Conservation (phyloP, 176 grass and related monocot species). For the Miscanthus lutarioriparius region DNA sequence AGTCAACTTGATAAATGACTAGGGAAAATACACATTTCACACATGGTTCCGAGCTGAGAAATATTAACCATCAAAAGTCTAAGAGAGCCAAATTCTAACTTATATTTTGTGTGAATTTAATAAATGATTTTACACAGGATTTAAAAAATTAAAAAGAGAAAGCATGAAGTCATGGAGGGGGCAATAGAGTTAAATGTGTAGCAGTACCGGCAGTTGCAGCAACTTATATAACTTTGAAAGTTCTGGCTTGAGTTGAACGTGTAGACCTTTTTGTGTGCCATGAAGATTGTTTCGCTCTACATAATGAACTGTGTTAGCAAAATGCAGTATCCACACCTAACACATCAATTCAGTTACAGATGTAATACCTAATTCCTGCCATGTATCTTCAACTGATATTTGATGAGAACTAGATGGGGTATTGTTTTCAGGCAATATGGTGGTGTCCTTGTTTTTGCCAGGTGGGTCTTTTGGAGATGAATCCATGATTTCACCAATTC, state of each 20-base stretch:
- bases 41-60: slow-evolving; percentile 23
- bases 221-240: slow-evolving; percentile 61
- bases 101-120: background rate
- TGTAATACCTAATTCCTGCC: slow-evolving; percentile 56
- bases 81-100: slow-evolving; percentile 11
- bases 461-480: slow-evolving; percentile 36
- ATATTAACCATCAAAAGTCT: slow-evolving; percentile 3
- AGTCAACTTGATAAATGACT: slow-evolving; percentile 9
- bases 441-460: slow-evolving; percentile 37
- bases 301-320: slow-evolving; percentile 32
- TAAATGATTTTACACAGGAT: slow-evolving; percentile 17
- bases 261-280: slow-evolving; percentile 60
- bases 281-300: slow-evolving; percentile 58
- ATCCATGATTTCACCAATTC: slow-evolving; percentile 45
- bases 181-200: slow-evolving; percentile 26
- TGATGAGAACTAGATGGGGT: slow-evolving; percentile 32
- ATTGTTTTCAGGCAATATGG: slow-evolving; percentile 31
- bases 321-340: slow-evolving; percentile 20
- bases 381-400: slow-evolving; percentile 44
- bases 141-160: slow-evolving; percentile 8
- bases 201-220: slow-evolving; percentile 71
- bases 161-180: slow-evolving; percentile 5
- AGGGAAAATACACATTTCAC: background rate
- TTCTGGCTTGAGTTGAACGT: slow-evolving; percentile 67
- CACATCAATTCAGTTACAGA: slow-evolving; percentile 28